phyloP scores from a whole-genome alignment of 176 grass and related monocot genomes.

The Carex parvula region DNA sequence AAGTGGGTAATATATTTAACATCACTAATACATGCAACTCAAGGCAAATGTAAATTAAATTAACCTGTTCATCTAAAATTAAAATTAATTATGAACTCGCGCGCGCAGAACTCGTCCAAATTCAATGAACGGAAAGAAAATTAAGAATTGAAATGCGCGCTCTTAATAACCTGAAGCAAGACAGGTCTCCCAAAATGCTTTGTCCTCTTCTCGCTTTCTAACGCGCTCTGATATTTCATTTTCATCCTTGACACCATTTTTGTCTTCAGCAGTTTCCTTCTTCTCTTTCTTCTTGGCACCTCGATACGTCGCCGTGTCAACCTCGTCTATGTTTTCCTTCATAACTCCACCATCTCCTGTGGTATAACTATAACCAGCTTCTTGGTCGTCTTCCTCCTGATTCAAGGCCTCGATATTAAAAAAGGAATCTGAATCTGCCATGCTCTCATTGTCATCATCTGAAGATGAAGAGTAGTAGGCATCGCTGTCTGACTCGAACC shows the following conservation, averaged over 20 bases:
- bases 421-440: slow-evolving; percentile 19
- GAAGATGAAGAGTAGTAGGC: neutral
- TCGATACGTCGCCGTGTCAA: neutral
- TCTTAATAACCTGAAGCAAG: slow-evolving; percentile 8
- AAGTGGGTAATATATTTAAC: neutral
- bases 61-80: neutral
- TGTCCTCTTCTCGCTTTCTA: slow-evolving; percentile 20
- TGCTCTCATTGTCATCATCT: slow-evolving; percentile 8
- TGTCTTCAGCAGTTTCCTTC: neutral
- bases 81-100: neutral
- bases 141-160: neutral
- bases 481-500: neutral
- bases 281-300: neutral
- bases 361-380: slow-evolving; percentile 4
- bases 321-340: neutral
- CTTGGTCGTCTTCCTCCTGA: slow-evolving; percentile 2
- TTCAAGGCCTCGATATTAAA: neutral
- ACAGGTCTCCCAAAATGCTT: slow-evolving; percentile 25
- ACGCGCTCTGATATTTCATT: neutral
- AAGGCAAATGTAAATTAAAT: neutral
- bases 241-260: neutral
- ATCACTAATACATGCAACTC: neutral
- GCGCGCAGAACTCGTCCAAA: neutral
- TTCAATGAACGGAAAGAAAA: neutral
- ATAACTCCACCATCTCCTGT: neutral